phyloP scores from a whole-genome alignment of 805 yeast species.

The Starmerella roubikii region DNA sequence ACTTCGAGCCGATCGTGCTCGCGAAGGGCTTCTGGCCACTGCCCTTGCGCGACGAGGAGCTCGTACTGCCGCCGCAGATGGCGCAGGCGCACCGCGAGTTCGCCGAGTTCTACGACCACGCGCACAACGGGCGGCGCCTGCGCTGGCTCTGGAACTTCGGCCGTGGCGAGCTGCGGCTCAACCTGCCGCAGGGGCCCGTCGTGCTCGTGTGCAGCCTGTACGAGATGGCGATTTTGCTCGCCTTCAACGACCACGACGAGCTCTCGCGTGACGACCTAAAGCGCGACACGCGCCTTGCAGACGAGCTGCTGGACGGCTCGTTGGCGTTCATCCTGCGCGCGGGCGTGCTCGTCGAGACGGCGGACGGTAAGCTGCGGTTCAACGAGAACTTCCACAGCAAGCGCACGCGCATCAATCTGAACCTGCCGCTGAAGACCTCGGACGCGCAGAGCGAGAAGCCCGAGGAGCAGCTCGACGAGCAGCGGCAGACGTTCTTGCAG shows the following conservation, averaged over 20 bases:
- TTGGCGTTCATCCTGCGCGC: conserved; percentile 68
- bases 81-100: conserved; percentile 51
- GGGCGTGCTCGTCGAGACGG: conserved; percentile 54
- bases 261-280: conserved; percentile 47
- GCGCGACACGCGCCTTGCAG: conserved; percentile 54
- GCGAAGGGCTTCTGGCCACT: conserved; percentile 89
- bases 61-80: conserved; percentile 55
- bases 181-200: conserved; percentile 55
- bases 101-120: conserved; percentile 50
- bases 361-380: conserved; percentile 47
- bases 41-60: conserved; percentile 30
- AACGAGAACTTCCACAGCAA: conserved; percentile 75
- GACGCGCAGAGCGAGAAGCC: conserved; percentile 54
- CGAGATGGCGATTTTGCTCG: conserved; percentile 74
- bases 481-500: conserved; percentile 69
- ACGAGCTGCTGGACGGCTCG: conserved; percentile 57
- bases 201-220: conserved; percentile 63
- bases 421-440: conserved; percentile 42
- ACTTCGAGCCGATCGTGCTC: conserved; percentile 61
- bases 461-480: conserved; percentile 70
- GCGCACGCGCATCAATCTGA: conserved; percentile 69
- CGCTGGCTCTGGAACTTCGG: conserved; percentile 95
- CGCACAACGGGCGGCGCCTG: conserved; percentile 76
- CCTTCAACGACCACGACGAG: conserved; percentile 60
- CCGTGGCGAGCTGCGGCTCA: conserved; percentile 81